These are phyloP conservation scores for Phytophthora boehmeriae DNA, from an alignment of 352 stramenopile species.

Conservation along the genomic window DNA sequence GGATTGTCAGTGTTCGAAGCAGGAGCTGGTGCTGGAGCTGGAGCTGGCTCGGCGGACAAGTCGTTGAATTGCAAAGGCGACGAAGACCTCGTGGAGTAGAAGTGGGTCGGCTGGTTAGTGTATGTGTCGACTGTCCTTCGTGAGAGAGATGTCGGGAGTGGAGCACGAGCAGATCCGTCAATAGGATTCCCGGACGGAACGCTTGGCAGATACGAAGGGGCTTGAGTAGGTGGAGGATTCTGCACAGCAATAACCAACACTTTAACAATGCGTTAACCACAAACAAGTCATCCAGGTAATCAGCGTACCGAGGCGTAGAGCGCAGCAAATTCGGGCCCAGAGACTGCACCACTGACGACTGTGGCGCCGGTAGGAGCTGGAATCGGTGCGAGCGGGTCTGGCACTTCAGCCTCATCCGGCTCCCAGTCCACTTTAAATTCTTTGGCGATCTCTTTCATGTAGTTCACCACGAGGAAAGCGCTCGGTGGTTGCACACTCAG, in stretches of 20 bases:
- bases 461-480: conserved; percentile 94
- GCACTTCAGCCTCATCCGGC: conserved; percentile 74
- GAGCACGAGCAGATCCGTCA: conserved; percentile 18
- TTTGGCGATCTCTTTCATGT: conserved; percentile 96
- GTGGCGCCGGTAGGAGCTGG: conserved; percentile 88
- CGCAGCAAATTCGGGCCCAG: conserved; percentile 80
- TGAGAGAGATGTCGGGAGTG: conserved; percentile 30
- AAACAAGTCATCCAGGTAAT: not conserved
- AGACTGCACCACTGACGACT: conserved; percentile 80
- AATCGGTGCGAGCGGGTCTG: conserved; percentile 87
- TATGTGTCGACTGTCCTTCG: conserved; percentile 43
- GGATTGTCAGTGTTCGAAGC: conserved; percentile 14
- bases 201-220: conserved; percentile 50
- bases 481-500: conserved; percentile 94
- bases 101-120: conserved; percentile 47
- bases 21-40: conserved; percentile 11
- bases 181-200: conserved; percentile 38
- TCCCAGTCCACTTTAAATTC: conserved; percentile 96
- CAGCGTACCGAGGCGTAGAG: conserved; percentile 64
- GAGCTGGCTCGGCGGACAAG: conserved; percentile 3
- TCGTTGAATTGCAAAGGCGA: conserved; percentile 21
- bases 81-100: conserved; percentile 30
- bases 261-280: too few relatives aligned
- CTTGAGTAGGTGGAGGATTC: conserved; percentile 48
- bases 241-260: conserved; percentile 18